Conservation (phyloP, 2,329 filamentous ascomycete genomes). For the Cercospora sp. region DNA sequence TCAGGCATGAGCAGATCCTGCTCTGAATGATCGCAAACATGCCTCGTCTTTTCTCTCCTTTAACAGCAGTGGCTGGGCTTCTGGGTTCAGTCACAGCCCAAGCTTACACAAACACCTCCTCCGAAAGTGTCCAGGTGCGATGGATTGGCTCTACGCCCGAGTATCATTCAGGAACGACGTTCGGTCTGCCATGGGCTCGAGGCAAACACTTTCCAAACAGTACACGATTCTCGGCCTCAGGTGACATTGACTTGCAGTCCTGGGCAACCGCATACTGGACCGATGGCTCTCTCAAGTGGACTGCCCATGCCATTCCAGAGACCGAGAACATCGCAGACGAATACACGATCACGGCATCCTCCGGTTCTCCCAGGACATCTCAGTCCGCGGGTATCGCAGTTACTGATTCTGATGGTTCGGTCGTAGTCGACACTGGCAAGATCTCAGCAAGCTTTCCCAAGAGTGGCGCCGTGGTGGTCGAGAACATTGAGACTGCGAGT, state of each 20-base stretch:
- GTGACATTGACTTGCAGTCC: constrained; percentile 46
- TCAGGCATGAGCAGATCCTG: not conserved
- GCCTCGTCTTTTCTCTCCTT: not conserved
- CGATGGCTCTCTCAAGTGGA: constrained; percentile 64
- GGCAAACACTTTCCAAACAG: constrained; percentile 42
- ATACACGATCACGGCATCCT: constrained; percentile 47
- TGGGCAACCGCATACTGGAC: constrained; percentile 63
- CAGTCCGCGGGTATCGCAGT: constrained; percentile 34
- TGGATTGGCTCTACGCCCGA: constrained; percentile 20
- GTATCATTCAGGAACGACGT: constrained; percentile 40
- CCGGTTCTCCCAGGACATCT: constrained; percentile 16
- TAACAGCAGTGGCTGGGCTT: not conserved
- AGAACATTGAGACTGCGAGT: constrained; percentile 33
- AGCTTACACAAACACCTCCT: not conserved
- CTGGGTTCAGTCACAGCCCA: not conserved
- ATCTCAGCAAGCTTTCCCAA: constrained; percentile 40
- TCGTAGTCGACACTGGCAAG: constrained; percentile 40
- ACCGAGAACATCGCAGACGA: constrained; percentile 45
- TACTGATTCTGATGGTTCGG: constrained; percentile 29
- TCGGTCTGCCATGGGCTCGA: constrained; percentile 44
- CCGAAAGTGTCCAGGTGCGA: constrained; percentile 12
- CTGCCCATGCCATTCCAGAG: constrained; percentile 56
- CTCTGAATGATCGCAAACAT: not conserved
- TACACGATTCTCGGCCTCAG: constrained; percentile 38
- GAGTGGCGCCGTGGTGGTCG: constrained; percentile 37